phyloP scores from a whole-genome alignment of 306 rosid species.

The Malus domestica region DNA sequence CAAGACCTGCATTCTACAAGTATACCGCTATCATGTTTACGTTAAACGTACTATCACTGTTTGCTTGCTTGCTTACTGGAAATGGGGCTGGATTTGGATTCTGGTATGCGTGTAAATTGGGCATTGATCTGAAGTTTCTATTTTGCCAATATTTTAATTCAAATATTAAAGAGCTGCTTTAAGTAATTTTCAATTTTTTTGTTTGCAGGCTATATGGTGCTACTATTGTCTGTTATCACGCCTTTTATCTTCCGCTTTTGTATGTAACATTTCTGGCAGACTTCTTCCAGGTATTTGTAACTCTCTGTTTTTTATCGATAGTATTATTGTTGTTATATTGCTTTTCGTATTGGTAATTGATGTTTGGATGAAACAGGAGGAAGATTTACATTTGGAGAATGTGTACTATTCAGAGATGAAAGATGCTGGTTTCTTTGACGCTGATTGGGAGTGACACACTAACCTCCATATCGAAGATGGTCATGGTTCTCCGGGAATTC shows the following conservation, averaged over 20 bases:
- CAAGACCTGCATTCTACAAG: slow-evolving; percentile 90
- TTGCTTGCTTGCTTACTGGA: slow-evolving; percentile 72
- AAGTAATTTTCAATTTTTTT: slow-evolving; percentile 11
- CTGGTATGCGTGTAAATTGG: slow-evolving; percentile 43
- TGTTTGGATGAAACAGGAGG: slow-evolving; percentile 47
- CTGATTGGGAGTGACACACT: slow-evolving; percentile 65
- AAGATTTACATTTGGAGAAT: slow-evolving; percentile 72
- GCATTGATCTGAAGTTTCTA: neutral
- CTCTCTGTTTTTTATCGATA: neutral
- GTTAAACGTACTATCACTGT: slow-evolving; percentile 45
- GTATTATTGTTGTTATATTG: neutral
- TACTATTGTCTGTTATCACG: slow-evolving; percentile 67
- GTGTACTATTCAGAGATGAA: slow-evolving; percentile 93
- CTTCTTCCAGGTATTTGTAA: slow-evolving; percentile 59
- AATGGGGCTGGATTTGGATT: slow-evolving; percentile 71
- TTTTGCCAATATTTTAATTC: neutral
- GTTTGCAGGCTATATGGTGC: slow-evolving; percentile 62
- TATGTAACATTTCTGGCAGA: slow-evolving; percentile 80
- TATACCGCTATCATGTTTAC: slow-evolving; percentile 68
- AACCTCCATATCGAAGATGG: neutral
- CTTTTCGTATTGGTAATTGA: neutral
- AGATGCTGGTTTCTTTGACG: slow-evolving; percentile 91
- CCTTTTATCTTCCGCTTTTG: slow-evolving; percentile 83
- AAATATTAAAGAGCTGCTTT: slow-evolving; percentile 2
- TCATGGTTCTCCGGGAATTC: neutral